phyloP scores from a whole-genome alignment of 208 protist genomes.

The Acanthamoeba triangularis region DNA sequence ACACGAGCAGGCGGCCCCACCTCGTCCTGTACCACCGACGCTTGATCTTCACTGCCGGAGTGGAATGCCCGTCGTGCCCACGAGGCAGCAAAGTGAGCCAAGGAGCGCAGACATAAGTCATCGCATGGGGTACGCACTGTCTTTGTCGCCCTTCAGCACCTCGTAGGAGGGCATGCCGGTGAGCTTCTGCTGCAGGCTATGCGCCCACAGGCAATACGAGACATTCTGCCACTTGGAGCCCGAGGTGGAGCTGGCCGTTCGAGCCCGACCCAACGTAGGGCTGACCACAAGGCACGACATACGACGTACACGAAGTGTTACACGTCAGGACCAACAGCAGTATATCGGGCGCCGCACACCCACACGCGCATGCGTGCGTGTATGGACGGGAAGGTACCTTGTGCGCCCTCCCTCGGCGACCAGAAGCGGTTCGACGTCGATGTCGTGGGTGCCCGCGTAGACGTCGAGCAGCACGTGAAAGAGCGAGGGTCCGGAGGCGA shows the following conservation, averaged over 20 bases:
- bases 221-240: not conserved
- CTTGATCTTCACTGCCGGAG: not conserved
- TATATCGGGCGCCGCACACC: not conserved
- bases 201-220: not conserved
- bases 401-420: not conserved
- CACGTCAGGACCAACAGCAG: not conserved
- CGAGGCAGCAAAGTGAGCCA: not conserved
- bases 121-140: not conserved
- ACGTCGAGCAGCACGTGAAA: not conserved
- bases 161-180: not conserved
- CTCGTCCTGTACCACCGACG: not conserved
- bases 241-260: not conserved
- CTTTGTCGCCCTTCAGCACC: not conserved
- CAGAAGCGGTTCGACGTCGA: not conserved
- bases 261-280: not conserved
- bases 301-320: too few relatives aligned
- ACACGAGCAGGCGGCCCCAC: not conserved
- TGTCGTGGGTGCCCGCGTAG: not conserved
- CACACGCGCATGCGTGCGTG: too few relatives aligned
- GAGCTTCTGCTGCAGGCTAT: conserved; percentile 6
- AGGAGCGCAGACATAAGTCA: not conserved
- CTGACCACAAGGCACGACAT: not conserved
- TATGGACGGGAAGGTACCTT: not conserved
- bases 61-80: not conserved
- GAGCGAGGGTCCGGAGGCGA: not conserved